Conservation (phyloP, 148 eudicot genomes). For the Talinum fruticosum region DNA sequence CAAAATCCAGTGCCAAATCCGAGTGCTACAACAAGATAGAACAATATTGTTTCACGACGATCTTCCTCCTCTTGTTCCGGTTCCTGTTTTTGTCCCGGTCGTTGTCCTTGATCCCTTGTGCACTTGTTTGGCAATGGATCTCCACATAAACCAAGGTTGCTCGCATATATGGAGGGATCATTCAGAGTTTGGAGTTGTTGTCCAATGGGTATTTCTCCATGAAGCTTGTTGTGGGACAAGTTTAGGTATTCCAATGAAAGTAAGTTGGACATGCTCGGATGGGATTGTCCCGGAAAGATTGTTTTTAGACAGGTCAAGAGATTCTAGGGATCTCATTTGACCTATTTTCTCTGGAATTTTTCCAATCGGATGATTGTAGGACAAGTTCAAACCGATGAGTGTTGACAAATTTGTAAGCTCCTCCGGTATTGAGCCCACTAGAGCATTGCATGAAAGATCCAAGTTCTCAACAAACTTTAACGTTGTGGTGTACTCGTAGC, state of each 20-base stretch:
- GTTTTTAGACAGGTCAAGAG: constrained; percentile 43
- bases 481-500: constrained; percentile 6
- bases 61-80: not conserved
- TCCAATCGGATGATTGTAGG: constrained; percentile 35
- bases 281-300: constrained; percentile 32
- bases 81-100: not conserved
- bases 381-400: constrained; percentile 31
- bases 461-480: constrained; percentile 14
- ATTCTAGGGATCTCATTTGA: constrained; percentile 23
- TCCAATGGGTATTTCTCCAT: constrained; percentile 12
- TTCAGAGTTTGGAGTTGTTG: constrained; percentile 25
- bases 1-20: constrained; percentile 37
- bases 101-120: not conserved
- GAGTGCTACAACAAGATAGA: constrained; percentile 10
- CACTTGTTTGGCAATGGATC: constrained; percentile 32
- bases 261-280: constrained; percentile 27
- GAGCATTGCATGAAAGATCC: constrained; percentile 36
- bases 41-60: constrained; percentile 17
- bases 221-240: constrained; percentile 34
- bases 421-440: constrained; percentile 31
- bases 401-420: constrained; percentile 15
- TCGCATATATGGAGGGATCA: constrained; percentile 30
- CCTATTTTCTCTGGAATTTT: constrained; percentile 33
- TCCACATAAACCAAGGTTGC: constrained; percentile 44
- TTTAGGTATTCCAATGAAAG: constrained; percentile 18